Evolutionary conservation across 441 rosid species (phyloP).

Genomic region (Melastoma candidum): DNA sequence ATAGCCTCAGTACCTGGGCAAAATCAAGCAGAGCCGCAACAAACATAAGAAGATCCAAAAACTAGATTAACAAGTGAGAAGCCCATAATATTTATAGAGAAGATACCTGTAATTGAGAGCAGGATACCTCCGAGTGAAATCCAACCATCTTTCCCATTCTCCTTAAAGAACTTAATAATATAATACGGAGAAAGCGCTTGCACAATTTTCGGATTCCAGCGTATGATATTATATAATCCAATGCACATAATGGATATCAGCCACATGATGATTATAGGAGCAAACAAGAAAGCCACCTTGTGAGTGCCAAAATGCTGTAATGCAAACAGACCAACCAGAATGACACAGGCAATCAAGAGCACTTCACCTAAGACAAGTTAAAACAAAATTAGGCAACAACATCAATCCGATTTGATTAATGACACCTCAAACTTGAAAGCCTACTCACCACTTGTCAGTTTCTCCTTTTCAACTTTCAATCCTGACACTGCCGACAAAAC

Average conservation of each 20-base stretch:
- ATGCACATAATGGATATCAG: constrained; percentile 15
- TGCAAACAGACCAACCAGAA: constrained; percentile 20
- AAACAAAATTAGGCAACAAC: no score
- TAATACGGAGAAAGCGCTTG: constrained; percentile 14
- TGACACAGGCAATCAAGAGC: constrained; percentile 12
- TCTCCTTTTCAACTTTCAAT: constrained; percentile 2
- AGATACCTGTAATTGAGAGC: constrained; percentile 14
- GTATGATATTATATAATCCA: constrained; percentile 12
- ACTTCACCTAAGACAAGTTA: no score
- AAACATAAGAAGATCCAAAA: not conserved
- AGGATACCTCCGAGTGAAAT: constrained; percentile 17
- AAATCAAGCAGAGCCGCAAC: not conserved
- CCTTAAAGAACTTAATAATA: constrained; percentile 12
- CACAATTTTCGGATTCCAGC: constrained; percentile 15
- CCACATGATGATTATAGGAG: constrained; percentile 15
- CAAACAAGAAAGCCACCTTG: constrained; percentile 22
- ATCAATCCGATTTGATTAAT: no score
- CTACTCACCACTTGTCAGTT: no score
- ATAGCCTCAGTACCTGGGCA: constrained; percentile 17
- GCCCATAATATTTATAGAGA: not conserved
- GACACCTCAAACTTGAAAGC: no score
- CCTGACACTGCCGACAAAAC: constrained; percentile 19
- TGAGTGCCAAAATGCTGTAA: constrained; percentile 21
- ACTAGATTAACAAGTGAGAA: not conserved
- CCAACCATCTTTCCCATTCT: constrained; percentile 14